These are phyloP conservation scores for Tetrahymena borealis DNA, from an alignment of 73 alveolate species.

Conservation along the genomic window DNA sequence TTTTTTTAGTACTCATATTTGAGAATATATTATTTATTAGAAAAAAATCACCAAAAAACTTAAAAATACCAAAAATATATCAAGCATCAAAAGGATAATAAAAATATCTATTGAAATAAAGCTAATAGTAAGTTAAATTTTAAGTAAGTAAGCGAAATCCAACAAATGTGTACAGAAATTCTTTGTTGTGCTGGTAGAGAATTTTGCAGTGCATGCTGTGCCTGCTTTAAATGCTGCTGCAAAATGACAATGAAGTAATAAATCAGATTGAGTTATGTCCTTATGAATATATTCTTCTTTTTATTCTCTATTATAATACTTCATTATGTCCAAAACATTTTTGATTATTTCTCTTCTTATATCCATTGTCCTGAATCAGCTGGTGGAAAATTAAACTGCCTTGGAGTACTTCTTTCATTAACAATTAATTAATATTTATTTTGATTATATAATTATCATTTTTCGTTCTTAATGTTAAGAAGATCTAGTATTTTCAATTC, in stretches of 20 bases:
- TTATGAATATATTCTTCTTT: constrained; percentile 3
- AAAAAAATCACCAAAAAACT: no score
- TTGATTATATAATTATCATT: neutral
- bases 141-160: neutral
- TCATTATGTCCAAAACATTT: neutral
- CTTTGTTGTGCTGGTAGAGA: neutral
- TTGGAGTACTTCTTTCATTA: neutral
- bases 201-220: neutral
- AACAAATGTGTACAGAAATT: neutral
- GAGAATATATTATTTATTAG: no score
- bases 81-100: no score
- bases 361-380: neutral
- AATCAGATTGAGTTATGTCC: constrained; percentile 2
- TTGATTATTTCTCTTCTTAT: neutral
- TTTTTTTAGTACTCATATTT: no score
- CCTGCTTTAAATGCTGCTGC: neutral
- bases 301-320: constrained; percentile 10
- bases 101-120: no score
- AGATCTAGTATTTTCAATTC: no score
- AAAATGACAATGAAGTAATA: neutral
- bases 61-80: no score
- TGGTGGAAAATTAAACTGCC: neutral
- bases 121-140: no score
- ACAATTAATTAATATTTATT: neutral
- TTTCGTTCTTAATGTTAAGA: no score